A percentile compares a stretch with the other conserved stretches of the same genome.
phyloP scores from a whole-genome alignment of 1,284 basidiomycete species.

The Irpex sp. region DNA sequence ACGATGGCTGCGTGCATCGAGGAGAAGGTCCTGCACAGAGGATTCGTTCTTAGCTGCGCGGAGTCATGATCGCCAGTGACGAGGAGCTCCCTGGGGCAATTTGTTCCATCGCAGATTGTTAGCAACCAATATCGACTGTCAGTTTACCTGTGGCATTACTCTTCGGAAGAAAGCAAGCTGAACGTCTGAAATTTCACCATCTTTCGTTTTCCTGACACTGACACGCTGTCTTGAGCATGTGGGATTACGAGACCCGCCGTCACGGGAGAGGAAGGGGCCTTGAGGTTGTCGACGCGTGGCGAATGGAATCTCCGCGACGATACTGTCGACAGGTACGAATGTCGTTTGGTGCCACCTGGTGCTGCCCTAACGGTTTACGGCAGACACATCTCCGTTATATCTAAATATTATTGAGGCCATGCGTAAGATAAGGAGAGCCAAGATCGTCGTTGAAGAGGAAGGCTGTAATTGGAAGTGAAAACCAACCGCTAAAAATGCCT shows the following conservation, averaged over 20 bases:
- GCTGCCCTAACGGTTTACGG: too few relatives aligned
- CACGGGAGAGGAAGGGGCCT: background rate
- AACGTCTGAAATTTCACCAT: background rate
- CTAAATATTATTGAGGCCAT: too few relatives aligned
- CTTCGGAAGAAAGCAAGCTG: background rate
- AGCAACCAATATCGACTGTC: background rate
- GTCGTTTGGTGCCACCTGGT: too few relatives aligned
- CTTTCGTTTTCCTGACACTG: background rate
- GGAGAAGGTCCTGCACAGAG: background rate
- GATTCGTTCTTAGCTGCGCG: background rate
- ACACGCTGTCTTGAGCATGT: background rate
- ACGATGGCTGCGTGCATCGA: background rate
- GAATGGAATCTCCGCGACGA: background rate
- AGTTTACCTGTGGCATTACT: background rate
- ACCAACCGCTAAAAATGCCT: background rate
- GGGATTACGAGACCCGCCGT: background rate
- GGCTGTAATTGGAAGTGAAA: too few relatives aligned
- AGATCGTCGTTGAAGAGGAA: too few relatives aligned
- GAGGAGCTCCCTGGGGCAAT: background rate
- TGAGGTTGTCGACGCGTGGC: background rate
- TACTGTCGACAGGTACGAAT: background rate
- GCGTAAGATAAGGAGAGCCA: too few relatives aligned
- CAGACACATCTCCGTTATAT: too few relatives aligned
- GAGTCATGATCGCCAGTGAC: background rate
- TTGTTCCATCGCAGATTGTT: background rate